These are phyloP conservation scores for Penicillium turbatum DNA, from an alignment of 495 filamentous ascomycete species.

Conservation along the genomic window DNA sequence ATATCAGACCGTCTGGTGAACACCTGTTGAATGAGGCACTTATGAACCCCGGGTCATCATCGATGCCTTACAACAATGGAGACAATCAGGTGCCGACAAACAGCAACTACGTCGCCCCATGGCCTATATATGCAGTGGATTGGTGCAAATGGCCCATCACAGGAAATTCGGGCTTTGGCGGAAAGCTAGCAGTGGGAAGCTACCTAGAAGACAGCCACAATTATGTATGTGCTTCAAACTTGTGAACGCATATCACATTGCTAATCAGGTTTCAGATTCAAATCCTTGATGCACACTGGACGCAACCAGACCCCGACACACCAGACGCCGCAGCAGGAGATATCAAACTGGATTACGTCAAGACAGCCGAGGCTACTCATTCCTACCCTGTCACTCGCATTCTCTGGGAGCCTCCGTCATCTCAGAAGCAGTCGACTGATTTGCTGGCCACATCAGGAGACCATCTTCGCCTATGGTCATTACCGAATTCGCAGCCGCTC, in stretches of 20 bases:
- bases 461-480: conserved; percentile 91
- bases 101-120: conserved; percentile 91
- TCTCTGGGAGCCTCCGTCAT: conserved; percentile 95
- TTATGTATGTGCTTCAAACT: conserved; percentile 57
- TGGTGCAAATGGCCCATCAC: conserved; percentile 99
- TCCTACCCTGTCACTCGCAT: conserved; percentile 96
- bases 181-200: conserved; percentile 92
- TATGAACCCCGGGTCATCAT: conserved; percentile 30
- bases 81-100: conserved; percentile 56
- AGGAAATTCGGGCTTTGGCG: conserved; percentile 60
- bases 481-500: conserved; percentile 54
- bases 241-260: background rate
- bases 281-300: conserved; percentile 85
- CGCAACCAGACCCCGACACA: conserved; percentile 62
- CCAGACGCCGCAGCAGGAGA: conserved; percentile 61
- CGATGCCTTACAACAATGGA: conserved; percentile 33
- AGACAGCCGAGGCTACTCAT: conserved; percentile 95
- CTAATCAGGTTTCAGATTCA: conserved; percentile 65
- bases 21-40: conserved; percentile 66
- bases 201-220: conserved; percentile 98
- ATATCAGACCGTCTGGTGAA: conserved; percentile 78
- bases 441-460: conserved; percentile 94
- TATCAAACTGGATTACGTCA: conserved; percentile 81
- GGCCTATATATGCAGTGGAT: conserved; percentile 93
- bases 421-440: conserved; percentile 94